Conservation (phyloP, 2,329 filamentous ascomycete genomes). For the Sordariomycetes sp. region DNA sequence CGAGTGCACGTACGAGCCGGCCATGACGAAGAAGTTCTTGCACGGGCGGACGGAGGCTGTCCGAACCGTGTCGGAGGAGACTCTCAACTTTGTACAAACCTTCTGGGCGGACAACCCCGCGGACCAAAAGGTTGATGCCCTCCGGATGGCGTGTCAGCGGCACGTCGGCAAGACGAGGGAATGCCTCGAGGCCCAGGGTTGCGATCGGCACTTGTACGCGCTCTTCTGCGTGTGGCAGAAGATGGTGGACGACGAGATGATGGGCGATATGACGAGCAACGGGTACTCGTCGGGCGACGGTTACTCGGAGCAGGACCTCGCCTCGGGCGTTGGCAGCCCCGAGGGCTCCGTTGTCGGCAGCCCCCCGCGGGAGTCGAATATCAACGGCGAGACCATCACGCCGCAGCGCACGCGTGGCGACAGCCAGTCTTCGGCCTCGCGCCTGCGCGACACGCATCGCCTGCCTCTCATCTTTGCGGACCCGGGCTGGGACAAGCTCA, state of each 20-base stretch:
- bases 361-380: slow-evolving; percentile 28
- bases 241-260: slow-evolving; percentile 62
- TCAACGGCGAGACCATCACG: slow-evolving; percentile 11
- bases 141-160: slow-evolving; percentile 72
- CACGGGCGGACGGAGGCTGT: slow-evolving; percentile 94
- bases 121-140: slow-evolving; percentile 72
- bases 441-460: slow-evolving; percentile 29
- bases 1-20: slow-evolving; percentile 93
- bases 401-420: slow-evolving; percentile 31
- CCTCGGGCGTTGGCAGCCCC: slow-evolving; percentile 3
- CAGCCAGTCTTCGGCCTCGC: slow-evolving; percentile 34
- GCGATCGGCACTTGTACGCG: slow-evolving; percentile 87
- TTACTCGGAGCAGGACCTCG: slow-evolving; percentile 32
- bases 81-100: slow-evolving; percentile 77
- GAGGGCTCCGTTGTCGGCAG: slow-evolving; percentile 20
- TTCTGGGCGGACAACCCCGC: slow-evolving; percentile 91
- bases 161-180: slow-evolving; percentile 73
- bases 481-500: slow-evolving; percentile 85
- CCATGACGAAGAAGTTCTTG: slow-evolving; percentile 92
- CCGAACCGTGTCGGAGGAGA: slow-evolving; percentile 71
- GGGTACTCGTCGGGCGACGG: slow-evolving; percentile 54
- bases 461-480: slow-evolving; percentile 81
- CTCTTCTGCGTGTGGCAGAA: slow-evolving; percentile 93
- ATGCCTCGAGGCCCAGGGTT: slow-evolving; percentile 82
- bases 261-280: slow-evolving; percentile 43